Evolutionary conservation across 179 eudicot genomes (phyloP).

Genomic region (Monotropa hypopitys): DNA sequence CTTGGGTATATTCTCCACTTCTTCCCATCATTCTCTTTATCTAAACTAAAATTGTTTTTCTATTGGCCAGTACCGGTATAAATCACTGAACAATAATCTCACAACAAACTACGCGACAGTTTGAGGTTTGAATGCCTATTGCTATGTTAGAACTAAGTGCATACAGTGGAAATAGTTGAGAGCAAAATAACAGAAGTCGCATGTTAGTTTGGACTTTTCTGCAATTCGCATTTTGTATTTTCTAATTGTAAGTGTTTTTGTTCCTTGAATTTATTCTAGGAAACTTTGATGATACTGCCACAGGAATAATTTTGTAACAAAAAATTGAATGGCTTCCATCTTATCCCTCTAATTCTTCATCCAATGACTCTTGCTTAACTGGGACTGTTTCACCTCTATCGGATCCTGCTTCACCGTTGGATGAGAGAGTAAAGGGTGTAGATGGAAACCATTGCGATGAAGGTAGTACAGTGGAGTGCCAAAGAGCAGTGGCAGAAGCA

Average conservation of each 20-base stretch:
- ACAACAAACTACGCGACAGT: not conserved
- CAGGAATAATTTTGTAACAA: too few species aligned
- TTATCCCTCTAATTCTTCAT: not conserved
- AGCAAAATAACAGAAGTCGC: too few species aligned
- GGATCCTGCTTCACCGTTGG: constrained; percentile 9
- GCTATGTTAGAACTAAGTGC: not conserved
- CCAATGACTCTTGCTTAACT: not conserved
- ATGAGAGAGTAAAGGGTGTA: not conserved
- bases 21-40: not conserved
- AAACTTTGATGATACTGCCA: too few species aligned
- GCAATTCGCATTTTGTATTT: too few species aligned
- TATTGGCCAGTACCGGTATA: not conserved
- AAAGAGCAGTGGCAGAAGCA: constrained; percentile 51
- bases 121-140: not conserved
- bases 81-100: not conserved
- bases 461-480: constrained; percentile 22
- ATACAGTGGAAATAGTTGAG: too few species aligned
- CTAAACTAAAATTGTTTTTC: not conserved
- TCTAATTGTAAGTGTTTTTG: too few species aligned
- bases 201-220: too few species aligned
- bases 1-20: constrained; percentile 48
- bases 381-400: constrained; percentile 19
- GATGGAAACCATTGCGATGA: constrained; percentile 12
- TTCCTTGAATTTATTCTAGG: too few species aligned
- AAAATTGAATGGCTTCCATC: too few species aligned